Evolutionary conservation across 2,329 filamentous ascomycete species (phyloP), one percentile per base, ranked within the genome.

Genomic region (Zasmidium angulare): DNA sequence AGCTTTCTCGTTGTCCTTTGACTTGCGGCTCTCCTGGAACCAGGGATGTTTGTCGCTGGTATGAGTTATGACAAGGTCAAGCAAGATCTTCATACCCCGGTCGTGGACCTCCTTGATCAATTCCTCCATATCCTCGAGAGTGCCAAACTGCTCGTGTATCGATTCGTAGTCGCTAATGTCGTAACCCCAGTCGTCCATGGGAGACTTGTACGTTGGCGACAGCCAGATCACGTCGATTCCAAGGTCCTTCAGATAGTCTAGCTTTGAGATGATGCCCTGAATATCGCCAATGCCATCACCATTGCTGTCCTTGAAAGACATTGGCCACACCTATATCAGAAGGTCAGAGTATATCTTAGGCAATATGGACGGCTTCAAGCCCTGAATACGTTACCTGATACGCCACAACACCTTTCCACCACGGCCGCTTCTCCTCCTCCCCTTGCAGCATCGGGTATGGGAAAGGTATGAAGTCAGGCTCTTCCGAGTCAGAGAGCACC

Each of bases 31-130:
- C 63, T 86, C 82, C 60, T 76, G 71, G 68, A 87, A 87, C 85
- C 84, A 85, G 31, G 74, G 70, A 66, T 86, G 83, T 74, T 74
- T 81, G 63, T 88, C 84, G 2, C 85, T 89, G 0, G 89, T 91
- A 71, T 93, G 89, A 65, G 92, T 93, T 62, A 92, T 82, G 1
- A 93, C 89, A 2, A 93, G 78, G 69, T 93, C 89, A 59, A 92
- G 81, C 58, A 93, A 85, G 11, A 92, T 75, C 64, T 84, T 85
- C 83, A 92, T 89, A 2, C 82, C 85, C 2, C 86, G 80, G 17
- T 80, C 73, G 60, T 89, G 86, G 46, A 84, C 81, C 49, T 82
- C 83, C 23, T 79, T 69, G 52, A 89, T 86, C 36, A 91, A 72
- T 0, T 75, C 74, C 58, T 90, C 86, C 52, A 89, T 83, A 68